Evolutionary conservation across 345 rosid species (phyloP).

Genomic region (Salix viminalis): DNA sequence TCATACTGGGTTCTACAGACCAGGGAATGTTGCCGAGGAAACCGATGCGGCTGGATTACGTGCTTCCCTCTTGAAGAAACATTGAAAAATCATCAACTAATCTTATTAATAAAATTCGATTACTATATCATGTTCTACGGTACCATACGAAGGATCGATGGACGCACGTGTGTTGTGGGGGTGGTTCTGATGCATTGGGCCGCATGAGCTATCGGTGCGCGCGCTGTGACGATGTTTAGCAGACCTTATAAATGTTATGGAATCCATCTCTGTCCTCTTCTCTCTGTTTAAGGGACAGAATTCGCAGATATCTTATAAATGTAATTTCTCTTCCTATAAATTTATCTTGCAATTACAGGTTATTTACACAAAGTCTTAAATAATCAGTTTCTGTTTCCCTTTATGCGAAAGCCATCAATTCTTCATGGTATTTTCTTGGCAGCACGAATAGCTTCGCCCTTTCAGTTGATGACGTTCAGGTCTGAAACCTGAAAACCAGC

Average conservation of each 20-base stretch:
- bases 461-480: neutral
- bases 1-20: conserved; percentile 75
- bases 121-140: neutral
- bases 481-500: neutral
- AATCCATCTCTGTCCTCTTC: neutral
- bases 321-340: neutral
- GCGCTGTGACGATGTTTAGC: neutral
- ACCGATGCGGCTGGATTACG: conserved; percentile 67
- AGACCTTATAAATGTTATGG: neutral
- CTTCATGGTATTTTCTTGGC: neutral
- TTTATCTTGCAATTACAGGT: neutral
- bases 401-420: neutral
- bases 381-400: neutral
- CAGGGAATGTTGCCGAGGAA: conserved; percentile 58
- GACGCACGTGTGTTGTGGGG: neutral
- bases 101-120: neutral
- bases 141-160: neutral
- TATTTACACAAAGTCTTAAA: neutral
- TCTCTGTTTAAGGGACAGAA: neutral
- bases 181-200: neutral
- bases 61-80: conserved; percentile 55
- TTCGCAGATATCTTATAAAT: neutral
- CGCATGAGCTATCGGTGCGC: neutral
- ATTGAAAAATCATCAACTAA: neutral
- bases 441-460: neutral